Percentiles rank a stretch among this genome's conserved stretches.
Evolutionary conservation across 2,329 filamentous ascomycete genomes (phyloP).

Genomic region (Calonectria crousiana): DNA sequence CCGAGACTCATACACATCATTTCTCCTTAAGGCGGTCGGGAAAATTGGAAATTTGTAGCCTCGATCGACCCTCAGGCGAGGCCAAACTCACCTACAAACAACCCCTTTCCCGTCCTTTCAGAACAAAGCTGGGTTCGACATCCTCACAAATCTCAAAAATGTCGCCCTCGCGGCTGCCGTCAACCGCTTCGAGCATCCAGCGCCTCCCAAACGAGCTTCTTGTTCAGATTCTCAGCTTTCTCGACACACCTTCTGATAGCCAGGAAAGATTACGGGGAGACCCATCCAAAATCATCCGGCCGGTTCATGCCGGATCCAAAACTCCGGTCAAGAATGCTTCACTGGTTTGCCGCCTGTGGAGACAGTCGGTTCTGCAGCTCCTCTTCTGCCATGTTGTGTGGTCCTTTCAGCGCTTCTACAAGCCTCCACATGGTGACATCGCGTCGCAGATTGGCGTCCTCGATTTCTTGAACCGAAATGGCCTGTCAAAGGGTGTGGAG

Average conservation of each 20-base stretch:
- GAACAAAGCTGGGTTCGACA: not conserved
- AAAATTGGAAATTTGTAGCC: not conserved
- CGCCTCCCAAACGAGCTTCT: constrained; percentile 72
- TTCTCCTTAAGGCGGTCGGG: constrained; percentile 16
- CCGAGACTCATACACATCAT: constrained; percentile 17
- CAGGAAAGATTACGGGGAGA: constrained; percentile 59
- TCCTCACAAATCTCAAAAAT: not conserved
- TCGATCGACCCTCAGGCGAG: not conserved
- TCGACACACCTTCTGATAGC: constrained; percentile 64
- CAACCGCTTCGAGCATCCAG: constrained; percentile 38
- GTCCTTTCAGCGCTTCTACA: constrained; percentile 50
- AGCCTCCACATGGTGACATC: constrained; percentile 37
- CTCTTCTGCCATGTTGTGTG: constrained; percentile 70
- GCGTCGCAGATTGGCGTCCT: constrained; percentile 52
- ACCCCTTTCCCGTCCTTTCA: not conserved
- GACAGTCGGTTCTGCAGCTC: constrained; percentile 61
- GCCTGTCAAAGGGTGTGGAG: constrained; percentile 54
- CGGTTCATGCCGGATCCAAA: constrained; percentile 25
- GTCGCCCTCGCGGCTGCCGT: not conserved
- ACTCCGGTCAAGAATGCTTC: constrained; percentile 68
- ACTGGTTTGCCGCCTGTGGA: constrained; percentile 65
- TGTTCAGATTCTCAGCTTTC: constrained; percentile 66
- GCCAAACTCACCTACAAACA: not conserved
- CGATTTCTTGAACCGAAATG: constrained; percentile 52
- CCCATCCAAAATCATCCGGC: constrained; percentile 55